A percentile compares a stretch with the other conserved stretches of the same genome.
phyloP scores from a whole-genome alignment of 768 basidiomycete species.

The Hericium coralloides region DNA sequence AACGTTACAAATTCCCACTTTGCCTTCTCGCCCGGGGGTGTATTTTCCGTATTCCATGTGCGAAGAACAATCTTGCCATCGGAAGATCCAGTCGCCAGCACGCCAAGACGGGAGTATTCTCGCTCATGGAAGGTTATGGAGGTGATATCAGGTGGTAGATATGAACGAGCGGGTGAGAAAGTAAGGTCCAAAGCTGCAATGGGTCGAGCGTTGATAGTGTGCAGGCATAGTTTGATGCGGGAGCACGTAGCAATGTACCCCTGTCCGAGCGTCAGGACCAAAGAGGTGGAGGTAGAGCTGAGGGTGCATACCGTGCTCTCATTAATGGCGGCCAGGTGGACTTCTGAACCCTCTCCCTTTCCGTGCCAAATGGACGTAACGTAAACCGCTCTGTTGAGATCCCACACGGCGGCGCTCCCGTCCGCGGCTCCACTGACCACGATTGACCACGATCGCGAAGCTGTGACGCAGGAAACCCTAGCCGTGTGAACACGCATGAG shows the following conservation, averaged over 20 bases:
- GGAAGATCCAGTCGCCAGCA: slow-evolving; percentile 72
- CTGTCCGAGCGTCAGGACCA: slow-evolving; percentile 27
- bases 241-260: slow-evolving; percentile 88
- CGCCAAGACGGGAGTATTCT: slow-evolving; percentile 70
- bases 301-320: slow-evolving; percentile 67
- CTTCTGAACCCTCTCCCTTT: slow-evolving; percentile 25
- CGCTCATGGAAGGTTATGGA: slow-evolving; percentile 84
- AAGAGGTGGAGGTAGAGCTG: slow-evolving; percentile 1
- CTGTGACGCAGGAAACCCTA: slow-evolving; percentile 55
- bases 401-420: slow-evolving; percentile 84
- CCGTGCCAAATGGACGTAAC: slow-evolving; percentile 74
- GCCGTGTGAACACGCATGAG: slow-evolving; percentile 77
- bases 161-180: slow-evolving; percentile 31
- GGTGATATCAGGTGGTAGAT: slow-evolving; percentile 47
- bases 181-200: slow-evolving; percentile 65
- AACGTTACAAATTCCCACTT: slow-evolving; percentile 69
- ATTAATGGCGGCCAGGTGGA: slow-evolving; percentile 70
- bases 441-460: slow-evolving; percentile 77
- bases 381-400: slow-evolving; percentile 77
- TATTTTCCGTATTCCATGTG: slow-evolving; percentile 77
- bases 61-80: slow-evolving; percentile 74
- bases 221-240: slow-evolving; percentile 55
- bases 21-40: slow-evolving; percentile 55
- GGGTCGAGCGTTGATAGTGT: slow-evolving; percentile 79
- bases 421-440: slow-evolving; percentile 80